Evolutionary conservation across 306 rosid species (phyloP), one percentile per base, ranked within the genome.

Genomic region (Prunus mume): DNA sequence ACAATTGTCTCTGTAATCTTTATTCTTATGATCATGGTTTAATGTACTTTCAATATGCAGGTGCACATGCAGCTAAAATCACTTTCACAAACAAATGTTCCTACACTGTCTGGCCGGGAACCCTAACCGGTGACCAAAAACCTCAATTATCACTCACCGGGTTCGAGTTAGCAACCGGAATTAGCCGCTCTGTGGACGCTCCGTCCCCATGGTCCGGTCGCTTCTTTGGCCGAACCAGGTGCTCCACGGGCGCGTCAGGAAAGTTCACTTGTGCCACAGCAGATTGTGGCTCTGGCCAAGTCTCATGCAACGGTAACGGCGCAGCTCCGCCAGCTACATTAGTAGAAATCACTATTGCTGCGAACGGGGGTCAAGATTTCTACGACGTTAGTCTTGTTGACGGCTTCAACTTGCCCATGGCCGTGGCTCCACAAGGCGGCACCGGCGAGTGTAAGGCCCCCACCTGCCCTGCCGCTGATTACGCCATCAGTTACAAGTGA

Each of bases 381-480:
- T 90, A 81, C 75, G 96, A 90, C 73, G 93, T 90, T 2, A 88
- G 96, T 69, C 91, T 90, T 27, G 96, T 90, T 4, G 93, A 90
- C 78, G 90, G 96, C 1, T 90, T 83, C 86, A 90, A 90, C 82
- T 87, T 90, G 3, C 91, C 93, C 0, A 79, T 90, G 85, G 49
- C 54, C 0, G 68, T 90, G 6, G 90, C 71, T 55, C 83, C 93
- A 1, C 82, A 76, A 60, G 87, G 91, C 0, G 89, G 82, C 8
- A 57, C 83, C 0, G 88, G 88, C 0, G 82, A 83, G 64, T 90
- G 96, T 76, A 77, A 83, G 22, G 0, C 77, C 19, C 85, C 91
- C 2, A 88, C 88, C 3, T 90, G 96, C 55, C 69, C 25, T 27
- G 85, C 55, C n/a, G n/a, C n/a, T n/a, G n/a, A n/a, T n/a, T n/a